A percentile compares a stretch with the other conserved stretches of the same genome.
These are phyloP conservation scores for Trichoderma citrinoviride DNA, from an alignment of 2,329 filamentous ascomycete genomes.

Conservation along the genomic window DNA sequence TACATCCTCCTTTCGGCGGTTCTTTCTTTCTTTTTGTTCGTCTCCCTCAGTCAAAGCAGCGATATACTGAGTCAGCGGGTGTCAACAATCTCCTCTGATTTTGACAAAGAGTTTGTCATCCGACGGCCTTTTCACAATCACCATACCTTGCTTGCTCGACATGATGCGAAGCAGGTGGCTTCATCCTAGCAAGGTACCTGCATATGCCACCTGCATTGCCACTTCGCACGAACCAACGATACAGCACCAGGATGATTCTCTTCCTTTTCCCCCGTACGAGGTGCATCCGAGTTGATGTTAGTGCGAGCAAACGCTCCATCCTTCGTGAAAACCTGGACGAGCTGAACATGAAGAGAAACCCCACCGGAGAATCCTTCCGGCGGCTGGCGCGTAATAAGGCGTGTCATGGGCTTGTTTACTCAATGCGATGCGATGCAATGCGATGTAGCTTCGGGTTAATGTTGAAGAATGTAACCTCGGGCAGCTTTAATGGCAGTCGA, in stretches of 20 bases:
- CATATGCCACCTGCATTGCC: no score
- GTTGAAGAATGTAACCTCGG: background rate
- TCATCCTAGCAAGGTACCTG: background rate
- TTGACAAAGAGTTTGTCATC: no score
- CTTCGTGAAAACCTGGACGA: background rate
- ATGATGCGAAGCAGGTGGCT: background rate
- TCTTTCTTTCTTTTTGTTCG: no score
- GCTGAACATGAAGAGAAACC: background rate
- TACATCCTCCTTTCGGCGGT: background rate
- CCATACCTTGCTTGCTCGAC: background rate
- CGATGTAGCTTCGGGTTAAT: no score
- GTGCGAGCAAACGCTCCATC: background rate
- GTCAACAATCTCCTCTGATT: no score
- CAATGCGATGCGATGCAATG: background rate
- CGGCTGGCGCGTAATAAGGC: background rate
- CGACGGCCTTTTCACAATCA: no score
- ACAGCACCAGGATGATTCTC: no score
- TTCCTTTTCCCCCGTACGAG: no score
- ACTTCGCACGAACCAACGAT: no score
- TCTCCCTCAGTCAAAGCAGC: no score
- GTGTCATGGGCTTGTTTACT: background rate
- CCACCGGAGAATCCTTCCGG: background rate
- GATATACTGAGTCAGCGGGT: background rate
- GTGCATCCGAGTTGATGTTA: background rate
- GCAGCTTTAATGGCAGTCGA: background rate